phyloP scores from a whole-genome alignment of 768 basidiomycete species.

The Flagelloscypha sp. region DNA sequence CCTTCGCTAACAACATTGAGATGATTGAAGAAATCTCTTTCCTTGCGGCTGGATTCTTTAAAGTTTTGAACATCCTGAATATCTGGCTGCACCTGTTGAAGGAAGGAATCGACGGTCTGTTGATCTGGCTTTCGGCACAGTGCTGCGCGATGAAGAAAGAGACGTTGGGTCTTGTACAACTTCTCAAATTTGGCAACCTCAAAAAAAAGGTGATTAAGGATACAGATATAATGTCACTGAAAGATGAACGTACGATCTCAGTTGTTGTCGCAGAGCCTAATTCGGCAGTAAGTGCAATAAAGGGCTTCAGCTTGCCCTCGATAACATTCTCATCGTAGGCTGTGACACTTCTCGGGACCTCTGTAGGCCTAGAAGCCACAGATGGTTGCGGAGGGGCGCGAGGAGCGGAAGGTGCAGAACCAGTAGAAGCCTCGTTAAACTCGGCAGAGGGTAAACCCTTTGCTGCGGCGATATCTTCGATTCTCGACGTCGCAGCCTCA shows the following conservation, averaged over 20 bases:
- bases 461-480: conserved; percentile 79
- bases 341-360: conserved; percentile 49
- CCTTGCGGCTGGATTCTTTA: conserved; percentile 75
- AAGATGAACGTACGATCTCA: conserved; percentile 57
- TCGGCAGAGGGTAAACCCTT: conserved; percentile 15
- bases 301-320: conserved; percentile 65
- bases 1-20: conserved; percentile 79
- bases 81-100: conserved; percentile 60
- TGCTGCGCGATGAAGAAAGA: conserved; percentile 56
- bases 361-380: conserved; percentile 23
- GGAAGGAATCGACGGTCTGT: conserved; percentile 43
- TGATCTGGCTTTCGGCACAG: conserved; percentile 76
- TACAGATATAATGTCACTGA: neutral
- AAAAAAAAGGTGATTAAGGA: conserved; percentile 1
- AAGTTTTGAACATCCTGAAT: conserved; percentile 72
- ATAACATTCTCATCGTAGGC: conserved; percentile 73
- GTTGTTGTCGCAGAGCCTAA: conserved; percentile 63
- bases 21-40: conserved; percentile 77
- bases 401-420: conserved; percentile 26
- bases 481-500: conserved; percentile 87
- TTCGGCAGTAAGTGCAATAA: conserved; percentile 59
- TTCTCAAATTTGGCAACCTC: conserved; percentile 66
- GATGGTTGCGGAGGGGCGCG: conserved; percentile 28
- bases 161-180: conserved; percentile 60
- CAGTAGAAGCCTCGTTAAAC: conserved; percentile 15